Evolutionary conservation across 1,284 basidiomycete genomes (phyloP).

Genomic region (Neonothopanus nambi): DNA sequence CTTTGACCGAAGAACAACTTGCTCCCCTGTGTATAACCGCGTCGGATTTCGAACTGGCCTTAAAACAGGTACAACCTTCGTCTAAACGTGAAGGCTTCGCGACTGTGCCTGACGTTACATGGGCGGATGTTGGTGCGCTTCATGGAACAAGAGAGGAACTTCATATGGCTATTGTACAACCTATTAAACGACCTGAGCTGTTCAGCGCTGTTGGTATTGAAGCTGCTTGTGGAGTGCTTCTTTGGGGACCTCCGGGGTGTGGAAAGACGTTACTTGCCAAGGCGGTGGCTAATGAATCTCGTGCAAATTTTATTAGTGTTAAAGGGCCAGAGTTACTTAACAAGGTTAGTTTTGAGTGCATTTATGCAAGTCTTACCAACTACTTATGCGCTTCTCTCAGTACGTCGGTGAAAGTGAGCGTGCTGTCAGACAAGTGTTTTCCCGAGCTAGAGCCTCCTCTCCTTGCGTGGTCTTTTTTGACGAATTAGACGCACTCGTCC

Average conservation of each 20-base stretch:
- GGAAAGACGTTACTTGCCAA: constrained; percentile 96
- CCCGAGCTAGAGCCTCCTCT: constrained; percentile 82
- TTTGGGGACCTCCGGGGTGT: constrained; percentile 99
- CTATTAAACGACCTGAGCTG: constrained; percentile 87
- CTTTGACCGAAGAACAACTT: constrained; percentile 79
- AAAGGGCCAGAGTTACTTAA: constrained; percentile 97
- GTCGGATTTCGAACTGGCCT: constrained; percentile 77
- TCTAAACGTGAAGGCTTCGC: constrained; percentile 98
- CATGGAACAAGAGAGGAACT: constrained; percentile 86
- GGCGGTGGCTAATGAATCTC: constrained; percentile 93
- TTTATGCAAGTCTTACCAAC: too few species aligned
- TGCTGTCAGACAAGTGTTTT: constrained; percentile 93
- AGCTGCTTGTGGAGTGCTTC: constrained; percentile 85
- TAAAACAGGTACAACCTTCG: constrained; percentile 89
- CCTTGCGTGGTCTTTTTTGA: constrained; percentile 96
- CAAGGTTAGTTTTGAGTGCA: constrained; percentile 58
- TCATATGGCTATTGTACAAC: constrained; percentile 97
- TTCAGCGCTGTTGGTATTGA: constrained; percentile 87
- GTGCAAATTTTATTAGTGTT: constrained; percentile 96
- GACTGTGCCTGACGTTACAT: constrained; percentile 93
- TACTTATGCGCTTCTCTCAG: constrained; percentile 38
- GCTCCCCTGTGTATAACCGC: constrained; percentile 79
- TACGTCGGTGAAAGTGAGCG: constrained; percentile 98
- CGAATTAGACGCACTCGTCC: constrained; percentile 95
- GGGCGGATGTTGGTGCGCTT: constrained; percentile 94